phyloP scores from a whole-genome alignment of 164 flowering plant species.

The Aristolochia contorta region DNA sequence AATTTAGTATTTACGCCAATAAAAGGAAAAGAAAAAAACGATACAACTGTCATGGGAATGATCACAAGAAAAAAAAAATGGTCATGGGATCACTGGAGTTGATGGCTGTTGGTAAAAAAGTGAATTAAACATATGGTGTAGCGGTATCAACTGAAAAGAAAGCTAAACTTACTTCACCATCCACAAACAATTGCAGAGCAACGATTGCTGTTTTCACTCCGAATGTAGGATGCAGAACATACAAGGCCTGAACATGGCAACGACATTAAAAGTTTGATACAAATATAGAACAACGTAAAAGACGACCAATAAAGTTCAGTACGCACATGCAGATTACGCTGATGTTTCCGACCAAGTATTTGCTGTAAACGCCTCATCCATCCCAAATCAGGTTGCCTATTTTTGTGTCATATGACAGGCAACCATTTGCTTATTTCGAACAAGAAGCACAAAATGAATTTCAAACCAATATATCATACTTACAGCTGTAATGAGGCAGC shows the following conservation, averaged over 20 bases:
- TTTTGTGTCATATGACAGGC: conserved; percentile 8
- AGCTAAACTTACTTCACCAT: conserved; percentile 50
- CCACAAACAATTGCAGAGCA: conserved; percentile 73
- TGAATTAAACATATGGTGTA: not conserved
- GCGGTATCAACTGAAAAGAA: not conserved
- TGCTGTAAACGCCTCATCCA: conserved; percentile 94
- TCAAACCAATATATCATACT: conserved; percentile 20
- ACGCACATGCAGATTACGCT: conserved; percentile 82
- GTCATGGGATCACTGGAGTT: no score
- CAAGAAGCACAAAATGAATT: no score
- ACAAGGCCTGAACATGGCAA: conserved; percentile 56
- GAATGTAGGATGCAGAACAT: conserved; percentile 87
- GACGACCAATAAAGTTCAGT: not conserved
- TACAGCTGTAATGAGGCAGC: conserved; percentile 93
- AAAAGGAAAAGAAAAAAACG: no score
- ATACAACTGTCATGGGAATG: no score
- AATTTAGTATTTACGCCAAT: no score
- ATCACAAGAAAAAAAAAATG: no score
- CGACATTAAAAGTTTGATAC: not conserved
- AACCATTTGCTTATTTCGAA: not conserved
- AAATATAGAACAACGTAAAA: not conserved
- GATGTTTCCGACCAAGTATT: conserved; percentile 94
- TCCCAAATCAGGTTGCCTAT: conserved; percentile 92
- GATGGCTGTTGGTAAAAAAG: not conserved
- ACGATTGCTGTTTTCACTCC: conserved; percentile 73